Evolutionary conservation across 164 flowering plant species (phyloP).

Genomic region (Vitis riparia): DNA sequence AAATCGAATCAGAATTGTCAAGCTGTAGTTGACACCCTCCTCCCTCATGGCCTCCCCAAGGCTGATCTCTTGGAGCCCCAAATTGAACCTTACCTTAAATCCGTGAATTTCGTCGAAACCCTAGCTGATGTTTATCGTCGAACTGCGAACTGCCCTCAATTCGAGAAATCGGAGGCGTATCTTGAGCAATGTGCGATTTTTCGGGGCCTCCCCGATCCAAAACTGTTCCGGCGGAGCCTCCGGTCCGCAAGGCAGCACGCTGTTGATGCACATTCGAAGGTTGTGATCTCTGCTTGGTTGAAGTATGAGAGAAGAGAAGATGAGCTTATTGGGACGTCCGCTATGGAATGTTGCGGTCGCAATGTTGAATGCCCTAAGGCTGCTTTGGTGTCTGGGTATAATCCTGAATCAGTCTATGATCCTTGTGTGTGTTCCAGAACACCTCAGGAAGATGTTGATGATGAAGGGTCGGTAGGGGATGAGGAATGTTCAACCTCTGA

Average conservation of each 20-base stretch:
- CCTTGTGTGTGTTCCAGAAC: slow-evolving; percentile 35
- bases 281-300: slow-evolving; percentile 81
- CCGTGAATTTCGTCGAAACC: slow-evolving; percentile 59
- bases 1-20: slow-evolving; percentile 23
- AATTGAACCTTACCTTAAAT: slow-evolving; percentile 65
- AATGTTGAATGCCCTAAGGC: slow-evolving; percentile 60
- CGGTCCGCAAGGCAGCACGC: slow-evolving; percentile 76
- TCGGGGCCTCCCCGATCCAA: slow-evolving; percentile 61
- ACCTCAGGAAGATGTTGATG: slow-evolving; percentile 12
- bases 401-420: slow-evolving; percentile 54
- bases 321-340: slow-evolving; percentile 57
- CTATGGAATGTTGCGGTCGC: slow-evolving; percentile 64
- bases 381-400: slow-evolving; percentile 58
- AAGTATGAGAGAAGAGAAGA: slow-evolving; percentile 90
- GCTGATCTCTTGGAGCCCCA: slow-evolving; percentile 55
- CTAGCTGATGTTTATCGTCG: slow-evolving; percentile 59
- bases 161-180: slow-evolving; percentile 43
- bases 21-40: slow-evolving; percentile 26
- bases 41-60: slow-evolving; percentile 46
- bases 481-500: slow-evolving; percentile 58
- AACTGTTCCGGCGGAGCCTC: slow-evolving; percentile 65
- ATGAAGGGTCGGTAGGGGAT: slow-evolving; percentile 14
- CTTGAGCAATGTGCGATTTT: slow-evolving; percentile 70
- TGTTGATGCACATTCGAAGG: slow-evolving; percentile 68
- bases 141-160: slow-evolving; percentile 37